These are phyloP conservation scores for Solanum bulbocastanum DNA, from an alignment of 257 asterid genomes.

Conservation along the genomic window DNA sequence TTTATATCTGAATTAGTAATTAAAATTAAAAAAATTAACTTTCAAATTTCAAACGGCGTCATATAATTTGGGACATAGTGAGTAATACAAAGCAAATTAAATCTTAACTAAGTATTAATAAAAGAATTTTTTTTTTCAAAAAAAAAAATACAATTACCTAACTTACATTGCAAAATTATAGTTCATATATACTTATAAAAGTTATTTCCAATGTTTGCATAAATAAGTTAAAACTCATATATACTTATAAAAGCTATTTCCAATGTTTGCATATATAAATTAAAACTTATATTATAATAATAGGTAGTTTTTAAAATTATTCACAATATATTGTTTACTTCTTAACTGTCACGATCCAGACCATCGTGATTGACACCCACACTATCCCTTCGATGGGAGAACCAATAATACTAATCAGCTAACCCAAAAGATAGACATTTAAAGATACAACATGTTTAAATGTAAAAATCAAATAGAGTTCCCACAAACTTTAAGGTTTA, in stretches of 20 bases:
- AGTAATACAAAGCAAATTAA: neutral
- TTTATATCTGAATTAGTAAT: neutral
- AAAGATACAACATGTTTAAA: too few species aligned
- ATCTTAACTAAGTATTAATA: neutral
- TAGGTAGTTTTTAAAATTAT: neutral
- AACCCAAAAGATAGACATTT: too few species aligned
- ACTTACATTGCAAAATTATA: too few species aligned
- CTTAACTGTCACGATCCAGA: neutral
- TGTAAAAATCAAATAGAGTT: too few species aligned
- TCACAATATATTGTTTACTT: neutral
- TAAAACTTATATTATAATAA: neutral
- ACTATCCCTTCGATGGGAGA: too few species aligned
- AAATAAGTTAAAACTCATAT: neutral
- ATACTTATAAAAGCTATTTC: neutral
- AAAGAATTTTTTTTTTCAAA: too few species aligned
- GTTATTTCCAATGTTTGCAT: neutral
- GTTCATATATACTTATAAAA: neutral
- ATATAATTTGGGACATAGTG: neutral
- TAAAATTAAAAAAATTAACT: neutral
- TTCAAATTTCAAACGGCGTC: neutral
- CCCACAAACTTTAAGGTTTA: too few species aligned
- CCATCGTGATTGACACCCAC: too few species aligned
- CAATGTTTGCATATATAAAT: neutral
- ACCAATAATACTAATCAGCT: too few species aligned
- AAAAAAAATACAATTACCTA: neutral